A percentile compares a stretch with the other conserved stretches of the same genome.
These are phyloP conservation scores for Sporothrix luriei DNA, from an alignment of 2,329 filamentous ascomycete species.

Conservation along the genomic window DNA sequence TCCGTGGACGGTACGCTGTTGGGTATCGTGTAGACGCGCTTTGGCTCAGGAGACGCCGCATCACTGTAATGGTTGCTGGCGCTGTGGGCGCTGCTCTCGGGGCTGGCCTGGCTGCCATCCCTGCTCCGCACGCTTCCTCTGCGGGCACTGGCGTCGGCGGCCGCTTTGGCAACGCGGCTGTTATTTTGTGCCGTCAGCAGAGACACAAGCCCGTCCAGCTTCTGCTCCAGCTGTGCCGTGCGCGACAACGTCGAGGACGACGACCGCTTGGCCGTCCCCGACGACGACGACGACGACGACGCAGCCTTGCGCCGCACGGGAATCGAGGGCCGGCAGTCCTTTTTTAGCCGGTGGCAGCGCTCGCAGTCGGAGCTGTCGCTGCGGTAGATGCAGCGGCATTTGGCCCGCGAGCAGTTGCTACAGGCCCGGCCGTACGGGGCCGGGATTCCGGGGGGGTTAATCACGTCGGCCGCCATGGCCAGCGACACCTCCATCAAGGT, in stretches of 20 bases:
- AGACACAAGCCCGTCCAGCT: constrained; percentile 53
- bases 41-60: neutral
- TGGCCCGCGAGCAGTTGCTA: constrained; percentile 52
- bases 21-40: neutral
- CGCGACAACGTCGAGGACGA: constrained; percentile 40
- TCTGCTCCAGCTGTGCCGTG: constrained; percentile 53
- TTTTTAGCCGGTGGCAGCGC: constrained; percentile 50
- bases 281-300: constrained; percentile 42
- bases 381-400: constrained; percentile 52
- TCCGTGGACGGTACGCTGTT: neutral
- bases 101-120: constrained; percentile 20
- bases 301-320: constrained; percentile 46
- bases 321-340: constrained; percentile 51
- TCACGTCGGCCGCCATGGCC: neutral
- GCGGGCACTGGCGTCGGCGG: constrained; percentile 29
- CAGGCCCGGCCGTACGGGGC: constrained; percentile 50
- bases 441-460: constrained; percentile 29
- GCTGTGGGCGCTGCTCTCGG: neutral
- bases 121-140: constrained; percentile 10
- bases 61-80: neutral
- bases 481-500: neutral
- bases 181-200: constrained; percentile 44
- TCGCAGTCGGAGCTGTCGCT: constrained; percentile 43
- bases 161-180: constrained; percentile 38
- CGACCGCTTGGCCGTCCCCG: constrained; percentile 42